These are phyloP conservation scores for Dactylellina parvicollis DNA, from an alignment of 2,329 filamentous ascomycete genomes.

Conservation along the genomic window DNA sequence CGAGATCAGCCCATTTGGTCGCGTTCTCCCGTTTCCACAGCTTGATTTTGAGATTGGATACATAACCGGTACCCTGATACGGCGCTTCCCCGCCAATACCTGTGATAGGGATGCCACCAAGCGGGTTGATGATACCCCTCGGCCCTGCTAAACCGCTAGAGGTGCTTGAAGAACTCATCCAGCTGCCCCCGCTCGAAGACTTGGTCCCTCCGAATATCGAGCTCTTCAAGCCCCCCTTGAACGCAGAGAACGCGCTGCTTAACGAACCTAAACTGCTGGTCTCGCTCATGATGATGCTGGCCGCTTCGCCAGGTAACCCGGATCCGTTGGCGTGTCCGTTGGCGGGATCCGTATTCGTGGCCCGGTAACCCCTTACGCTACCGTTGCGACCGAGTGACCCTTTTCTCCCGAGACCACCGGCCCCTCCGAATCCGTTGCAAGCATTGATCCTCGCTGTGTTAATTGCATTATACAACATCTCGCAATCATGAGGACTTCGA, in stretches of 20 bases:
- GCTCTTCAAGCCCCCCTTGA: constrained; percentile 65
- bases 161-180: constrained; percentile 52
- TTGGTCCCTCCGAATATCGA: constrained; percentile 50
- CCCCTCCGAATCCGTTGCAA: constrained; percentile 65
- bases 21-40: constrained; percentile 80
- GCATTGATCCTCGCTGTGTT: constrained; percentile 89
- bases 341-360: constrained; percentile 38
- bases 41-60: constrained; percentile 83
- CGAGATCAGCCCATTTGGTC: constrained; percentile 90
- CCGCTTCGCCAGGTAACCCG: constrained; percentile 56
- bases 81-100: constrained; percentile 52
- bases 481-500: constrained; percentile 78
- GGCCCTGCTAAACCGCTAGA: constrained; percentile 44
- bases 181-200: constrained; percentile 46
- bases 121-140: constrained; percentile 52
- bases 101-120: constrained; percentile 52
- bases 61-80: constrained; percentile 59
- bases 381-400: constrained; percentile 65
- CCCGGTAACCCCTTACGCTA: constrained; percentile 46
- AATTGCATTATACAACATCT: constrained; percentile 82
- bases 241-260: constrained; percentile 73
- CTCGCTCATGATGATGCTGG: constrained; percentile 63
- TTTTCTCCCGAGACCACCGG: constrained; percentile 58
- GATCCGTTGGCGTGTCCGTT: neutral
- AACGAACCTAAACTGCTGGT: constrained; percentile 71